A percentile compares a stretch with the other conserved stretches of the same genome.
Evolutionary conservation across 2,329 filamentous ascomycete genomes (phyloP).

Genomic region (Hypoxylon sp.): DNA sequence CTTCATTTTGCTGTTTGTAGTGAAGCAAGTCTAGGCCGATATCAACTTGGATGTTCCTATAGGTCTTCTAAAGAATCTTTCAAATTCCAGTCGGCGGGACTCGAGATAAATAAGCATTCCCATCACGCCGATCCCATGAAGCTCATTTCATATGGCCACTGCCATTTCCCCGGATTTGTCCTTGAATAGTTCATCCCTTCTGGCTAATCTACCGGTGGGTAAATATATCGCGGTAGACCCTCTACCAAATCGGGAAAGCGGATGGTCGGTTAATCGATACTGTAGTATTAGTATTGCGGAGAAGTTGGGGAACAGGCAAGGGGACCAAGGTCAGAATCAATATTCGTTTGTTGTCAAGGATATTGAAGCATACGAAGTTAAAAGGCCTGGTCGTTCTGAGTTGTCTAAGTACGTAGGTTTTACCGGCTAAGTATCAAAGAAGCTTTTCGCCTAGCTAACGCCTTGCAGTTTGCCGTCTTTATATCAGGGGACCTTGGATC

Average conservation of each 20-base stretch:
- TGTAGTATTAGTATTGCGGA: conserved; percentile 28
- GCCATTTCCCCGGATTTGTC: conserved; percentile 34
- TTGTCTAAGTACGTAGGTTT: conserved; percentile 13
- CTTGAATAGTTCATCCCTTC: conserved; percentile 21
- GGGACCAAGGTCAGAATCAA: neutral
- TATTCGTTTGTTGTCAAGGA: conserved; percentile 14
- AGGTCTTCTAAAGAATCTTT: conserved; percentile 5
- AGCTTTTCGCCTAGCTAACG: conserved; percentile 14
- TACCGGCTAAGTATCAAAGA: conserved; percentile 30
- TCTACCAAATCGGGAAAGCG: conserved; percentile 33
- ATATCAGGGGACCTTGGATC: neutral
- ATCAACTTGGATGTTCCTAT: conserved; percentile 18
- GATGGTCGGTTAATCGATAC: conserved; percentile 36
- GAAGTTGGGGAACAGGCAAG: conserved; percentile 29
- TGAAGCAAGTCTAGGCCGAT: conserved; percentile 1
- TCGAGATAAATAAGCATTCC: conserved; percentile 35
- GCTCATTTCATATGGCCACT: conserved; percentile 20
- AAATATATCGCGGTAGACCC: conserved; percentile 26
- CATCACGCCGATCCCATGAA: conserved; percentile 6
- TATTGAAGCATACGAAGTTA: conserved; percentile 20
- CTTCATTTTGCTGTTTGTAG: conserved; percentile 42
- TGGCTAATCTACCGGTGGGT: conserved; percentile 36
- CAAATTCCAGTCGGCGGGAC: conserved; percentile 20
- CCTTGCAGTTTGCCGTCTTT: neutral
- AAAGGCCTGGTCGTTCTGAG: conserved; percentile 19